Base-by-base conservation (phyloP, 495 filamentous ascomycete genomes). In the Daldinia concentrica region DNA sequence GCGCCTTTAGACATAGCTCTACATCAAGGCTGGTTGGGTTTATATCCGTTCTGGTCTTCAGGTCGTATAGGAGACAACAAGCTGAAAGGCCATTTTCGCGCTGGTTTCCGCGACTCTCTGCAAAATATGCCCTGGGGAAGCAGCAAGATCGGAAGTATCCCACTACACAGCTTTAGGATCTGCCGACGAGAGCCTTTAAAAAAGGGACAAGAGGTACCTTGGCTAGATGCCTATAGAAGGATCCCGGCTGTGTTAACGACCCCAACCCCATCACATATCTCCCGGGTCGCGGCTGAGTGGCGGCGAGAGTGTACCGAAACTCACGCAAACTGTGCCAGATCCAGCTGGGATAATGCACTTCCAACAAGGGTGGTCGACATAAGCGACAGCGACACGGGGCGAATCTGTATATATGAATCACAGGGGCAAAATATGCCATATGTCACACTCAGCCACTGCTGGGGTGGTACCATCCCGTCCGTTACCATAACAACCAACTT, bases 351-450 rank as follows among this genome's bases (percentile, higher is more conserved):
- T 14, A 1, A 19, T 15, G 56, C 58, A 32, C 65, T 73, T 43
- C 70, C 70, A 15, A 73, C 70, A 17, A 58, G 70, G 32, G 70
- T 73, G 0, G 22, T 73, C 6, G 70, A 73, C 12, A 12, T 73
- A 17, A 62, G 70, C 8, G 51, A 73, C 4, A n/a, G 2, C n/a
- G 26, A 61, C n/a, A 17, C 29, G 4, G 29, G 34, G 0, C 29
- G 14, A 1, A 58, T 73, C 32, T 39, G 65, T 43, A 26, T 73
- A 15, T 65, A 62, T 8, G 65, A 68, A 39, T 36, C 70, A 22
- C 56, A 58, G 0, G 50, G 61, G 6, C 50, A 65, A 56, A 68
- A 65, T 19, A 57, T 61, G 11, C 56, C 37, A 19, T 73, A 73
- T 34, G 26, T 15, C 19, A 11, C 65, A 39, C 65, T 73, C 8